phyloP scores from a whole-genome alignment of 305 asterid species.

The Stenogyne calaminthoides region DNA sequence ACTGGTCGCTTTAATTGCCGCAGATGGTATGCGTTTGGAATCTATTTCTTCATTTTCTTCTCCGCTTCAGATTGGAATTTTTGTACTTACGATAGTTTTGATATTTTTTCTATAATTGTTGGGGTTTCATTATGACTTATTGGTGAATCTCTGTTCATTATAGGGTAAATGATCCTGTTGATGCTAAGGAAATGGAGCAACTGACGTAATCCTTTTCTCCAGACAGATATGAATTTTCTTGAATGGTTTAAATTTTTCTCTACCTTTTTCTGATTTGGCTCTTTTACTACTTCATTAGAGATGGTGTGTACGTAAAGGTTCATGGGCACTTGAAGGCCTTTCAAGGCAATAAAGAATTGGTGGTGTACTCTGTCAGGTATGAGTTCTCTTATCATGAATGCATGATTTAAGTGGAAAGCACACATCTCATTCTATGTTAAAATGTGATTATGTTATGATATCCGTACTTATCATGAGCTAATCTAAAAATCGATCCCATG shows the following conservation, averaged over 20 bases:
- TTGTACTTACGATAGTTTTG: neutral
- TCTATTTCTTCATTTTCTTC: neutral
- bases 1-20: constrained; percentile 78
- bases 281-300: constrained; percentile 37
- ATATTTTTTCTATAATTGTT: neutral
- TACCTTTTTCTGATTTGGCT: constrained; percentile 30
- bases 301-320: constrained; percentile 83
- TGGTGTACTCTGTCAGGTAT: constrained; percentile 81
- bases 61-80: neutral
- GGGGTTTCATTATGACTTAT: constrained; percentile 1
- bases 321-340: constrained; percentile 90
- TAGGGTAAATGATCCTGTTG: constrained; percentile 74
- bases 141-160: constrained; percentile 14
- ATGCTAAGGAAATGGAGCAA: constrained; percentile 67
- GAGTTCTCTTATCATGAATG: constrained; percentile 2
- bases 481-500: neutral
- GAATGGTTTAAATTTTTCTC: neutral
- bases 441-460: neutral
- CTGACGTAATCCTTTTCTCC: constrained; percentile 53
- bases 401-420: neutral
- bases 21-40: constrained; percentile 52
- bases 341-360: constrained; percentile 74
- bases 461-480: neutral
- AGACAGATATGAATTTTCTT: constrained; percentile 13
- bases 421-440: neutral